Conservation (phyloP, 139 green algal genomes). For the Chlamydomonas eustigma region DNA sequence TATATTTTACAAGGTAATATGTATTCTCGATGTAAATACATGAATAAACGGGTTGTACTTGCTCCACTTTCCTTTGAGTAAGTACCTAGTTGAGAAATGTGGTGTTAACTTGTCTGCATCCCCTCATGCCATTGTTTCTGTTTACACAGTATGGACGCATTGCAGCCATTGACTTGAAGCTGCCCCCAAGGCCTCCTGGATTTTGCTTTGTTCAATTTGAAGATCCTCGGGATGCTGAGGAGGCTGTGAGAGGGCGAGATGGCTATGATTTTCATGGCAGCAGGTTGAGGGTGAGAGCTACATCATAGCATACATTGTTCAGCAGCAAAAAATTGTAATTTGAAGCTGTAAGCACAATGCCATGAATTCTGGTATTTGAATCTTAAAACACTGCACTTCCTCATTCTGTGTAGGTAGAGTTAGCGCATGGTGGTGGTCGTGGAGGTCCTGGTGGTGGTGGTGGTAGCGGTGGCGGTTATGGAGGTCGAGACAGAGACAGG, state of each 20-base stretch:
- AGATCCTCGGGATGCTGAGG: constrained; percentile 41
- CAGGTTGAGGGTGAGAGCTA: constrained; percentile 47
- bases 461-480: constrained; percentile 6
- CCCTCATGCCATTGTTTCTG: too few relatives aligned
- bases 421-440: constrained; percentile 21
- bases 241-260: constrained; percentile 76
- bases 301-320: not conserved
- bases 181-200: constrained; percentile 67
- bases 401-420: constrained; percentile 20
- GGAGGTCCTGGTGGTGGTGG: constrained; percentile 11
- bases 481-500: constrained; percentile 13
- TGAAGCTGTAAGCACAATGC: not conserved
- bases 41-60: too few relatives aligned
- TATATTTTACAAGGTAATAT: constrained; percentile 74
- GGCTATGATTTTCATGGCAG: constrained; percentile 85
- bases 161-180: constrained; percentile 80
- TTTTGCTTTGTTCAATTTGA: constrained; percentile 90
- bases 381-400: not conserved
- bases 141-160: constrained; percentile 77
- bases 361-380: not conserved
- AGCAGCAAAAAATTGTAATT: not conserved
- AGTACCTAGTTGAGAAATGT: too few relatives aligned
- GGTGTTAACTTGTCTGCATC: not conserved
- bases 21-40: too few relatives aligned
- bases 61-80: too few relatives aligned